Base-by-base conservation (phyloP, 78 protist species). In the Chrysochromulina parva region DNA sequence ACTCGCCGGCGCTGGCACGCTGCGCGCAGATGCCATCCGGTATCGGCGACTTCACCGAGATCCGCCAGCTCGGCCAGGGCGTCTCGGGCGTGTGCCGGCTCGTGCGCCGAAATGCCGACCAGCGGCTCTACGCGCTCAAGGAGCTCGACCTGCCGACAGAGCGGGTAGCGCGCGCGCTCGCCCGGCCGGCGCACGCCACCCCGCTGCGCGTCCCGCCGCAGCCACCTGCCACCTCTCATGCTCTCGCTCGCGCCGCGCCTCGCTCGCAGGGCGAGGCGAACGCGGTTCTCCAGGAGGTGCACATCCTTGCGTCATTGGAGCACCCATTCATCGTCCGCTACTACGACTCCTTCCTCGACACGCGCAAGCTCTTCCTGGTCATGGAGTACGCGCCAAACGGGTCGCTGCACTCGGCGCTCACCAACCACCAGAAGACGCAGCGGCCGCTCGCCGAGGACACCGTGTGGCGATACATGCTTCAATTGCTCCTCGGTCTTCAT, bases 321-420 rank as follows among this genome's bases (percentile, higher is more conserved):
- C 78, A 87, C 81, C 82, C 82, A 0, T 20, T 19, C 66, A n/a
- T 87, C 48, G 26, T 66, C n/a, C 80, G 80, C 17, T 78, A 78
- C 86, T 53, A 78, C 86, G 86, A 78, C 57, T 53, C 62, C 20
- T 78, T 78, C 47, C 0, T 53, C n/a, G 86, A 78, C 22, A 5
- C 1, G 2, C 16, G 58, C 48, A 69, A 48, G 5, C 58, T 85
- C 22, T 19, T 26, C 28, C 84, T 88, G 9, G n/a, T n/a, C 85
- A 57, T 89, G 24, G 92, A 89, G 76, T 85, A 66, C 71, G 90
- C 90, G 10, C 1, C 84, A 4, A 3, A 84, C 65, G 93, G 93
- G 59, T 89, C 87, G 48, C 85, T 91, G 14, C 86, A 54, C 86
- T 10, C 7, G 47, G 28, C 19, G 86, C 86, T 78, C 13, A 4